Base-by-base conservation (phyloP, 2,329 filamentous ascomycete genomes). In the Pseudonectria foliicola region DNA sequence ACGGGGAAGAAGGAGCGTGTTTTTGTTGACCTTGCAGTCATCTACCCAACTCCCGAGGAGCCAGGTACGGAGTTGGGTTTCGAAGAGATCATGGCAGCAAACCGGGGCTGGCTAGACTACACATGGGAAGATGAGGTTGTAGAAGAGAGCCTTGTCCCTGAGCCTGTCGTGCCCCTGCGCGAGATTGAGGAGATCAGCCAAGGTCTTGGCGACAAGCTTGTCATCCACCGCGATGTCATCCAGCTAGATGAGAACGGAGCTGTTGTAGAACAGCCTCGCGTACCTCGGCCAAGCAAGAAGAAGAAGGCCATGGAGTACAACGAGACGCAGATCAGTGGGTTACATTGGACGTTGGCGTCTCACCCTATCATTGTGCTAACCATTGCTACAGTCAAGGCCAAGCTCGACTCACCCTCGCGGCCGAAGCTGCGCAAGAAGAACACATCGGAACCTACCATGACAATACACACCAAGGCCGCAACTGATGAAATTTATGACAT, bases 401-500 rank as follows among this genome's bases (percentile, higher is more conserved):
- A 95, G 50, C 68, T 96, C 35, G 86, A 92, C 52, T 95, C 90
- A 2, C 90, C 89, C 0, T 85, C 85, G 1, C 77, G 80, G n/a
- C 80, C 79, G 4, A 96, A 93, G 60, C 72, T 90, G 36, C 83
- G 81, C 45, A 85, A 85, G 59, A 92, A 84, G 57, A 80, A 80
- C 48, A 46, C 61, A 3, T 67, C 73, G 33, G 90, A 96, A 60
- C 85, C 89, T n/a, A 98, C 92, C 2, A 95, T 98, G 89, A 98
- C 92, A 1, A 77, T 98, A 46, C 88, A 96, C 55, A 98, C 92
- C 10, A 85, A 78, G 50, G 90, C 92, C 45, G 92, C 92, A 4
- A 95, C 90, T 43, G 89, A 96, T 49, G 92, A 98, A 49, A 95
- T 98, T 34, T 96, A 96, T 53, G 88, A 88, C 38, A 86, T 98